Evolutionary conservation across 2,329 filamentous ascomycete genomes (phyloP).

Genomic region (Fusarium tricinctum): DNA sequence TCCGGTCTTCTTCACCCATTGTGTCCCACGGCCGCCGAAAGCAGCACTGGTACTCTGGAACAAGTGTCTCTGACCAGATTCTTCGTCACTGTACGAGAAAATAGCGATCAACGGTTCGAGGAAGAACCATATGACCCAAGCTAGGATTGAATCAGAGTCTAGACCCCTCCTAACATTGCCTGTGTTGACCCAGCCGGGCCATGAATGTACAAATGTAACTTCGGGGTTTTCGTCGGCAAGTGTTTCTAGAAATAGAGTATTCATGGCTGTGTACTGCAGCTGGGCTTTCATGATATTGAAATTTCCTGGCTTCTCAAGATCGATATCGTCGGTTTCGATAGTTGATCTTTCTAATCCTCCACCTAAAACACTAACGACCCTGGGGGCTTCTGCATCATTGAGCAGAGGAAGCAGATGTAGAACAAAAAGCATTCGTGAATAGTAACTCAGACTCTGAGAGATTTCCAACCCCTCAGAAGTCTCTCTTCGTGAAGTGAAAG

Average conservation of each 20-base stretch:
- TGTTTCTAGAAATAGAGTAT: slow-evolving; percentile 44
- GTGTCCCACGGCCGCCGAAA: slow-evolving; percentile 54
- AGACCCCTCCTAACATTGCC: slow-evolving; percentile 48
- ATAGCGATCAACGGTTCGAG: slow-evolving; percentile 52
- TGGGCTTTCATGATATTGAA: slow-evolving; percentile 46
- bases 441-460: slow-evolving; percentile 58
- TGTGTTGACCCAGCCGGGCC: slow-evolving; percentile 51
- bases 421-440: slow-evolving; percentile 60
- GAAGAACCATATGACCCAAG: slow-evolving; percentile 53
- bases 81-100: slow-evolving; percentile 50
- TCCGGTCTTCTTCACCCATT: slow-evolving; percentile 52
- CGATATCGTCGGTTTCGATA: slow-evolving; percentile 48
- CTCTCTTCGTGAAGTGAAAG: slow-evolving; percentile 56
- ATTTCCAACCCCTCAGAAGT: slow-evolving; percentile 61
- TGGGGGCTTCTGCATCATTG: slow-evolving; percentile 40
- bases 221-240: slow-evolving; percentile 42
- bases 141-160: slow-evolving; percentile 45
- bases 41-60: slow-evolving; percentile 55
- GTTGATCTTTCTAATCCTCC: slow-evolving; percentile 39
- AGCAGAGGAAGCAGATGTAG: slow-evolving; percentile 59
- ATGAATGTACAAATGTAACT: slow-evolving; percentile 50
- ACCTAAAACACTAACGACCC: slow-evolving; percentile 48
- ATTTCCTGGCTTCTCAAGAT: slow-evolving; percentile 48
- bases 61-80: slow-evolving; percentile 53
- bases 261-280: slow-evolving; percentile 50